A percentile compares a stretch with the other conserved stretches of the same genome.
These are phyloP conservation scores for Sphaerosporella brunnea DNA, from an alignment of 495 filamentous ascomycete genomes.

Conservation along the genomic window DNA sequence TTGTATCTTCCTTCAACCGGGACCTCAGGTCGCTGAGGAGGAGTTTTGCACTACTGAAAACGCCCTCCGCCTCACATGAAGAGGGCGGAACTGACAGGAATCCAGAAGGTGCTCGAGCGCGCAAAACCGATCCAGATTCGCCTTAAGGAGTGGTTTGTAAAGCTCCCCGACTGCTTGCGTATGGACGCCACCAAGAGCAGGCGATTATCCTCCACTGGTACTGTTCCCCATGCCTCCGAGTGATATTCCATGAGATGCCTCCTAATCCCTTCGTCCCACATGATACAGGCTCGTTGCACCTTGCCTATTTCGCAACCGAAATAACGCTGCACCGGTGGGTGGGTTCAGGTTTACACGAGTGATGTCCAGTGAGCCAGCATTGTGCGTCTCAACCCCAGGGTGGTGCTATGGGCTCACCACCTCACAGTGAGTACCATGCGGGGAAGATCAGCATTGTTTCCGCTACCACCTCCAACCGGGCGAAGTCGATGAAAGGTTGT, in stretches of 20 bases:
- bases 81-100: slow-evolving; percentile 27
- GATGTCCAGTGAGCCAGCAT: too few species aligned
- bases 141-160: slow-evolving; percentile 63
- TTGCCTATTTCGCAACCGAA: slow-evolving; percentile 70
- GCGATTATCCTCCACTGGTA: slow-evolving; percentile 31
- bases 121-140: slow-evolving; percentile 73
- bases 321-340: slow-evolving; percentile 76
- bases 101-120: slow-evolving; percentile 44
- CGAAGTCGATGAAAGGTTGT: too few species aligned
- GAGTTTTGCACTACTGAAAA: too few species aligned
- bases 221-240: background rate
- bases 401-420: too few species aligned
- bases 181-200: slow-evolving; percentile 39
- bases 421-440: too few species aligned
- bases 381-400: too few species aligned
- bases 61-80: too few species aligned
- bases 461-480: too few species aligned
- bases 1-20: too few species aligned
- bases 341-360: too few species aligned
- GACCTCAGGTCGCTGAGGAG: too few species aligned
- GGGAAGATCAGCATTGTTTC: too few species aligned
- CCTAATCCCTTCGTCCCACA: slow-evolving; percentile 15
- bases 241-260: slow-evolving; percentile 20
- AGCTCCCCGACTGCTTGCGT: slow-evolving; percentile 43
- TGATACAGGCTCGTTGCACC: slow-evolving; percentile 52